phyloP scores from a whole-genome alignment of 305 asterid genomes.

The Fraxinus baroniana region DNA sequence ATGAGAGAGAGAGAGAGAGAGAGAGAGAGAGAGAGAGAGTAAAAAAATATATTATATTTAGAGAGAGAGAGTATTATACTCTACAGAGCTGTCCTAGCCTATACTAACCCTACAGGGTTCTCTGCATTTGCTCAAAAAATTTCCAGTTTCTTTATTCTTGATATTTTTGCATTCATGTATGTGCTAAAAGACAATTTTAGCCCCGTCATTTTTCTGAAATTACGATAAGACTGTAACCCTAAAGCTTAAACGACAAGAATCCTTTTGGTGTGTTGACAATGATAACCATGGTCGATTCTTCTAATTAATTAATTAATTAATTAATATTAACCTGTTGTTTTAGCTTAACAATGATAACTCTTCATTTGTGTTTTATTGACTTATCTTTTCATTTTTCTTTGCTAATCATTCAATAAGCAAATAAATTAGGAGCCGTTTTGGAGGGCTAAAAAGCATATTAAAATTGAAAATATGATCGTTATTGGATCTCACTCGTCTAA shows the following conservation, averaged over 20 bases:
- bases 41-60: neutral
- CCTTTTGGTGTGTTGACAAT: conserved; percentile 33
- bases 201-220: conserved; percentile 23
- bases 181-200: conserved; percentile 3
- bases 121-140: conserved; percentile 7
- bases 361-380: neutral
- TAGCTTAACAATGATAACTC: neutral
- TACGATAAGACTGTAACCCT: conserved; percentile 19
- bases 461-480: too few species aligned
- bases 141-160: conserved; percentile 31
- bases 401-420: neutral
- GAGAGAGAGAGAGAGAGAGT: neutral
- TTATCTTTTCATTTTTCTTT: neutral
- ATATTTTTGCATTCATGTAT: conserved; percentile 24
- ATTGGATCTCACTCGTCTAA: too few species aligned
- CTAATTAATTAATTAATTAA: neutral
- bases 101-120: conserved; percentile 52
- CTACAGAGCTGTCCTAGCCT: conserved; percentile 58
- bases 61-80: conserved; percentile 17
- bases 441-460: too few species aligned
- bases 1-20: neutral
- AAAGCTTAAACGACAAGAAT: conserved; percentile 38
- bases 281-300: conserved; percentile 25
- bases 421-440: neutral
- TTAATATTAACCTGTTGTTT: neutral